Conservation (phyloP, 2,329 filamentous ascomycete genomes). For the Chalaropsis thielavioides region DNA sequence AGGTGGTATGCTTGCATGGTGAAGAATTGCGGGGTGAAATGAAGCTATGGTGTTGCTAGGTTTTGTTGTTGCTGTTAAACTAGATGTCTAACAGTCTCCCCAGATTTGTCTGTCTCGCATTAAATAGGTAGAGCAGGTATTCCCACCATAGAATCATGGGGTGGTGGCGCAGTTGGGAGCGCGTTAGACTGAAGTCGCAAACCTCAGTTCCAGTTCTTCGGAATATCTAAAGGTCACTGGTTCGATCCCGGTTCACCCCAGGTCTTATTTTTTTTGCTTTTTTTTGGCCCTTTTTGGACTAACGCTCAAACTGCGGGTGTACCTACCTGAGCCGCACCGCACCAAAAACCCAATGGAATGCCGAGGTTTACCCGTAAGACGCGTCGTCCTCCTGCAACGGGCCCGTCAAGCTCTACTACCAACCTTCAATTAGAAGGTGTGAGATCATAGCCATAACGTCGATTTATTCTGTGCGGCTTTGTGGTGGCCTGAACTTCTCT, state of each 20-base stretch:
- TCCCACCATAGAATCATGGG: no score
- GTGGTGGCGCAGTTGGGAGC: constrained; percentile 18
- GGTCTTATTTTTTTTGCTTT: not conserved
- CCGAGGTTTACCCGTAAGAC: not conserved
- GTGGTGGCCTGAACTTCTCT: not conserved
- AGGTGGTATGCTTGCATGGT: not conserved
- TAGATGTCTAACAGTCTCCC: no score
- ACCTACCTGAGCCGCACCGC: not conserved
- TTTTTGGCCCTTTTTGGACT: no score
- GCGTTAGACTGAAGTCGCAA: constrained; percentile 18
- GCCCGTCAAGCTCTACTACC: not conserved
- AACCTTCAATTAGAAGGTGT: constrained; percentile 6
- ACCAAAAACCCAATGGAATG: not conserved
- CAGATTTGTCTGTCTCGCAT: no score
- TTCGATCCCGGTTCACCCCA: constrained; percentile 18
- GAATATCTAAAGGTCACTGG: constrained; percentile 18
- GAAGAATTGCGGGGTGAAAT: not conserved
- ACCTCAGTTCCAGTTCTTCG: constrained; percentile 10
- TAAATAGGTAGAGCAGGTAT: no score
- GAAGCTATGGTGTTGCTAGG: no score
- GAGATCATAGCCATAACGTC: not conserved
- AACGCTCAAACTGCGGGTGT: not conserved
- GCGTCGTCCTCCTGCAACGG: not conserved
- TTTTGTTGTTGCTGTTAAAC: no score
- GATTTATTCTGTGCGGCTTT: not conserved